A percentile compares a stretch with the other conserved stretches of the same genome.
These are phyloP conservation scores for Hyaloperonospora brassicae DNA, from an alignment of 352 stramenopile species.

Conservation along the genomic window DNA sequence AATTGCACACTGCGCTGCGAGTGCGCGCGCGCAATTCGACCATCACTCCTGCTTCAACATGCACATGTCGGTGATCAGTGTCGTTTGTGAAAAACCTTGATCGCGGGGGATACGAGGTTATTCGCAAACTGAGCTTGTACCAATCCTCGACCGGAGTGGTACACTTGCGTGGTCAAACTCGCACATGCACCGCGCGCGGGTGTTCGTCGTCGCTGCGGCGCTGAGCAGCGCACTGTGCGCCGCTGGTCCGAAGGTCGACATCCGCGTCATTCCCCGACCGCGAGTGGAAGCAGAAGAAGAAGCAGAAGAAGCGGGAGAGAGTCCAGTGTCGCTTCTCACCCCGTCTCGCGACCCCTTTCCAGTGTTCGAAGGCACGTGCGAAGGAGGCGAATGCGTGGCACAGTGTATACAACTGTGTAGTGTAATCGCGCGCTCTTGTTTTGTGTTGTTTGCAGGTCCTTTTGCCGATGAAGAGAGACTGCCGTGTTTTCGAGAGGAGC, in stretches of 20 bases:
- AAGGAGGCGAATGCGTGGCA: slow-evolving; percentile 4
- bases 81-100: not conserved
- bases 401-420: not conserved
- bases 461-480: slow-evolving; percentile 29
- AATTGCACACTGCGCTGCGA: slow-evolving; percentile 16
- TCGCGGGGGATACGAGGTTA: not conserved
- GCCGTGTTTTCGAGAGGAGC: slow-evolving; percentile 38
- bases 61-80: not conserved
- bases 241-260: slow-evolving; percentile 49
- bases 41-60: slow-evolving; percentile 29
- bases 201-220: slow-evolving; percentile 12
- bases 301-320: slow-evolving; percentile 4
- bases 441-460: slow-evolving; percentile 20
- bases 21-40: slow-evolving; percentile 9
- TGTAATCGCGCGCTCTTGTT: not conserved
- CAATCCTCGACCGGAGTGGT: no score
- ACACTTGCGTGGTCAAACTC: no score
- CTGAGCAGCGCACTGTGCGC: slow-evolving; percentile 23
- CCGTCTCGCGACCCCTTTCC: slow-evolving; percentile 42
- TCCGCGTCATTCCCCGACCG: slow-evolving; percentile 43
- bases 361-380: slow-evolving; percentile 28
- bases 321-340: slow-evolving; percentile 23
- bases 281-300: slow-evolving; percentile 6
- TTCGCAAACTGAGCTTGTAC: no score
- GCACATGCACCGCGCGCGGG: no score